These are phyloP conservation scores for Senna siamea DNA, from an alignment of 306 rosid genomes.

Conservation along the genomic window DNA sequence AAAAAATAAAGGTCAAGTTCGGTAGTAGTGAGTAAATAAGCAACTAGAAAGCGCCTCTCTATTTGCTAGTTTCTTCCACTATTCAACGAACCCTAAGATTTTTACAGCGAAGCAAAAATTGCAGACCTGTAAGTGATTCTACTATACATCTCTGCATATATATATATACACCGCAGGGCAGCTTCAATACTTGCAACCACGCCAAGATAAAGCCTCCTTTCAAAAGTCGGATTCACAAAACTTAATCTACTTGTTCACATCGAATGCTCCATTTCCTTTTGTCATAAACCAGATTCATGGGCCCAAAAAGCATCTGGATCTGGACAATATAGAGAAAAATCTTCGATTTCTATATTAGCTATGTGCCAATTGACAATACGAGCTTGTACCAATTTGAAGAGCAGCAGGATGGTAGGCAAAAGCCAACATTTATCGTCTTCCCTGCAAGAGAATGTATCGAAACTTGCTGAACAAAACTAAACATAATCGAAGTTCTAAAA, in stretches of 20 bases:
- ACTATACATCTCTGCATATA: constrained; percentile 56
- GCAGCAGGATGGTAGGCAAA: constrained; percentile 78
- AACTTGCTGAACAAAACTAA: background rate
- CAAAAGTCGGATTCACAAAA: constrained; percentile 26
- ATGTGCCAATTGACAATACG: constrained; percentile 92
- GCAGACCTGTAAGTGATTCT: constrained; percentile 51
- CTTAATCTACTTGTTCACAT: constrained; percentile 32
- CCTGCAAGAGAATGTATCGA: constrained; percentile 57
- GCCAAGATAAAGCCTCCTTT: constrained; percentile 35
- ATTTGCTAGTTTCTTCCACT: constrained; percentile 4
- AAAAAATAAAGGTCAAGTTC: background rate
- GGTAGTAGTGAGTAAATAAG: background rate
- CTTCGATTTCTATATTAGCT: constrained; percentile 85
- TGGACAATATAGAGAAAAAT: constrained; percentile 80
- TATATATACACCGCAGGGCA: constrained; percentile 56
- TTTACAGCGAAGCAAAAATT: constrained; percentile 47
- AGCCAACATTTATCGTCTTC: constrained; percentile 95
- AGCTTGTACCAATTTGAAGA: constrained; percentile 77
- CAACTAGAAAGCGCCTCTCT: background rate
- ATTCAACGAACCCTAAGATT: constrained; percentile 21
- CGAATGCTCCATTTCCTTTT: constrained; percentile 18
- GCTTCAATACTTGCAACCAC: constrained; percentile 34
- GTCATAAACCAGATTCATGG: constrained; percentile 66
- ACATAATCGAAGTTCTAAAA: background rate
- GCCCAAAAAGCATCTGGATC: constrained; percentile 98